Conservation (phyloP, 2,329 filamentous ascomycete genomes). For the Penicillium rolfsii region DNA sequence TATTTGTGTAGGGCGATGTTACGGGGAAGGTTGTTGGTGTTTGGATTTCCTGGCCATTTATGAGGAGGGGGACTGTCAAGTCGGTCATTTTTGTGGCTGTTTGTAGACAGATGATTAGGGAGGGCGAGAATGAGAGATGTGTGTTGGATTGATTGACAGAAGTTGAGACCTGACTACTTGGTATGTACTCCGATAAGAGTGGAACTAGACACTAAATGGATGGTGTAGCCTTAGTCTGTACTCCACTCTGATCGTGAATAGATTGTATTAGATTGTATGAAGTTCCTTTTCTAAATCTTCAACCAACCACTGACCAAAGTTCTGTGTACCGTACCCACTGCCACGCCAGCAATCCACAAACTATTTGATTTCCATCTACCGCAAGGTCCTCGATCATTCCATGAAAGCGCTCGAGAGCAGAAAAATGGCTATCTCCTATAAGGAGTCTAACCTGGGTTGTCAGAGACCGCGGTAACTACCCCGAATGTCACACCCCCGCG, state of each 20-base stretch:
- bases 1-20: constrained; percentile 57
- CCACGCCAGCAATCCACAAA: not conserved
- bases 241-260: not conserved
- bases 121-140: no score
- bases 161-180: not conserved
- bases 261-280: not conserved
- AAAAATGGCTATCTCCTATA: no score
- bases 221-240: not conserved
- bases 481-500: not conserved
- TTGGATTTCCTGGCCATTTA: constrained; percentile 42
- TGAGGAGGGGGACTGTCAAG: constrained; percentile 41
- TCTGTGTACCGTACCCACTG: not conserved
- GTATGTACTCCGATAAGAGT: not conserved
- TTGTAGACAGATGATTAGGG: no score
- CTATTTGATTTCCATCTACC: not conserved
- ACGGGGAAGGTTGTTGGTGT: constrained; percentile 48
- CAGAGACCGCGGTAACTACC: not conserved
- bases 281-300: not conserved
- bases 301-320: not conserved
- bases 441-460: not conserved
- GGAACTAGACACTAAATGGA: not conserved
- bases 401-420: not conserved
- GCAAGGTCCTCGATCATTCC: not conserved
- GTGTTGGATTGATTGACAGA: not conserved
- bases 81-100: constrained; percentile 12